Percentiles rank a stretch among this genome's conserved stretches.
phyloP scores from a whole-genome alignment of 176 grass and related monocot species.

The Guadua angustifolia region DNA sequence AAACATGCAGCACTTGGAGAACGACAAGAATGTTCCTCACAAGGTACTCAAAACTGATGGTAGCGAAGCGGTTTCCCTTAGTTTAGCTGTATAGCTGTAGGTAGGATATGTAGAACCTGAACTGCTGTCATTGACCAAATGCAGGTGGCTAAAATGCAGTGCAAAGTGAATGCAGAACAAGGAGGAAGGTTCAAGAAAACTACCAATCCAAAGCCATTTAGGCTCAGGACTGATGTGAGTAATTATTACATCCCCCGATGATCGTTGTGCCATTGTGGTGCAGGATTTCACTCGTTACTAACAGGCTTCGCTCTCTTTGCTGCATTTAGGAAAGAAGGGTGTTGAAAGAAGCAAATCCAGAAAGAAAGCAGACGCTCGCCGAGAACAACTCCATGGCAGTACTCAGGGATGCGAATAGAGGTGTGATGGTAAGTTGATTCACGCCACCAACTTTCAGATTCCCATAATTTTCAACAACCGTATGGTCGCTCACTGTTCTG shows the following conservation, averaged over 20 bases:
- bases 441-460: background rate
- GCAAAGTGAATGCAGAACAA: constrained; percentile 50
- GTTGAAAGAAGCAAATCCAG: constrained; percentile 77
- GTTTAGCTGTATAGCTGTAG: background rate
- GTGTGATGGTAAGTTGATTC: constrained; percentile 26
- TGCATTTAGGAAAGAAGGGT: constrained; percentile 70
- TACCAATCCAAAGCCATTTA: constrained; percentile 87
- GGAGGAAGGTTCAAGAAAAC: constrained; percentile 69
- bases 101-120: constrained; percentile 21
- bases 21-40: constrained; percentile 56
- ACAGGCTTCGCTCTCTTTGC: constrained; percentile 17
- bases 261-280: constrained; percentile 5
- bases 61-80: background rate
- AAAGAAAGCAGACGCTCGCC: constrained; percentile 47
- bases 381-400: constrained; percentile 41
- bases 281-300: background rate
- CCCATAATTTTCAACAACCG: background rate
- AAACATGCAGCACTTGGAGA: constrained; percentile 44
- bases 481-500: constrained; percentile 2
- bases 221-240: constrained; percentile 89
- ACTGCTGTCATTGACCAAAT: constrained; percentile 14
- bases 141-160: constrained; percentile 54
- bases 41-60: constrained; percentile 58
- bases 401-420: constrained; percentile 36
- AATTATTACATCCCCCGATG: background rate